Evolutionary conservation across 345 rosid species (phyloP).

Genomic region (Gossypium stocksii): DNA sequence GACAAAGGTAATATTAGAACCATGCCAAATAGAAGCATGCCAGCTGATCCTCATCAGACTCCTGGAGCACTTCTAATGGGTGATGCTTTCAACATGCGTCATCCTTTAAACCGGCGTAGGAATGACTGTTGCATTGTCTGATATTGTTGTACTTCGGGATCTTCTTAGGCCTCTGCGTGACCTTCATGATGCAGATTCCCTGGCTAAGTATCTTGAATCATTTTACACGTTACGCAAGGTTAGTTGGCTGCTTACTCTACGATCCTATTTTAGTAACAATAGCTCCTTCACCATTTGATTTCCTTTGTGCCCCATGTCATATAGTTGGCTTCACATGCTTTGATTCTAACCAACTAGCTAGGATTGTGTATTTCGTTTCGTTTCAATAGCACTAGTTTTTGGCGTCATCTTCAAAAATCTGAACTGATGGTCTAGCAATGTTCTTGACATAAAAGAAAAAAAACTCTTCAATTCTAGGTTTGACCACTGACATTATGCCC

Average conservation of each 20-base stretch:
- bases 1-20: slow-evolving; percentile 47
- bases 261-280: background rate
- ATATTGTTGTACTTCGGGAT: slow-evolving; percentile 34
- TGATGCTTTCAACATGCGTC: slow-evolving; percentile 55
- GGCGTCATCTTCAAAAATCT: no score
- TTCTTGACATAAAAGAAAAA: no score
- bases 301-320: background rate
- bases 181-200: background rate
- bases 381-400: background rate
- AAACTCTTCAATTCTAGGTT: no score
- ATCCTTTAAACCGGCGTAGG: slow-evolving; percentile 55
- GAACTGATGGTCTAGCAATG: no score
- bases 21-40: slow-evolving; percentile 57
- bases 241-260: slow-evolving; percentile 7
- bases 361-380: background rate
- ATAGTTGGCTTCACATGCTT: background rate
- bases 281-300: background rate
- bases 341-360: background rate
- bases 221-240: background rate
- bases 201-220: background rate
- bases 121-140: slow-evolving; percentile 54
- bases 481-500: no score
- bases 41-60: slow-evolving; percentile 46
- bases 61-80: slow-evolving; percentile 50
- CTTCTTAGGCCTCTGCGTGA: background rate